Base-by-base conservation (phyloP, 140 eudicot genomes). In the Artemisia princeps region DNA sequence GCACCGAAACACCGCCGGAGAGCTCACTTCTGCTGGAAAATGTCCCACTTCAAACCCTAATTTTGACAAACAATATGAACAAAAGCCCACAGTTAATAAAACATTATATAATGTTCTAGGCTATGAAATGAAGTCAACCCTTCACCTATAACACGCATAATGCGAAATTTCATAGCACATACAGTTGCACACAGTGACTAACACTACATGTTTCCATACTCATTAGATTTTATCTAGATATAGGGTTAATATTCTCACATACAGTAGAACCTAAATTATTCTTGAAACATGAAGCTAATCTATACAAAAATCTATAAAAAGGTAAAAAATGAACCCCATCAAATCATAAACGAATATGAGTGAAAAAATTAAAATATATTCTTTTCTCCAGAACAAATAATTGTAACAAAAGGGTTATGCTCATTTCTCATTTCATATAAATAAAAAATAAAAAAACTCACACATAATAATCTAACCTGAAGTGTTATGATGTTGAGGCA, bases 1-100 rank as follows among this genome's bases (percentile, higher is more conserved):
- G 60, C 97, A 91, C 4, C 96, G 88, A 66, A 91, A 91, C 4
- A 83, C 72, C 37, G 97, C 97, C 57, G 87, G 83, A 11, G 89
- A 81, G 48, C 79, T 91, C 74, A 91, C 77, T 72, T 91, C 97
- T 6, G 97, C 71, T 26, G 97, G 97, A 11, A 91, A 83, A 57
- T 85, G 65, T 11, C 88, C 86, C 74, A 85, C 56, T 72, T 87
- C 95, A 59, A 91, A 79, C 86, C 89, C 97, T 91, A 85, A 40
- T 63, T 15, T 55, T 14, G 14, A 4, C 15, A 50, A 60, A 33
- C 7, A 13, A 55, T 3, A 2, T 37, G 0, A 53, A 44, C 2
- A 59, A 10, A 66, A 44, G n/a, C 26, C 44, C 30, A 28, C 6
- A 59, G 53, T 8, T 60, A 46, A 71, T 33, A 33, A 33, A 33